Evolutionary conservation across 2,329 filamentous ascomycete species (phyloP).

Genomic region (Aureobasidium sp.): DNA sequence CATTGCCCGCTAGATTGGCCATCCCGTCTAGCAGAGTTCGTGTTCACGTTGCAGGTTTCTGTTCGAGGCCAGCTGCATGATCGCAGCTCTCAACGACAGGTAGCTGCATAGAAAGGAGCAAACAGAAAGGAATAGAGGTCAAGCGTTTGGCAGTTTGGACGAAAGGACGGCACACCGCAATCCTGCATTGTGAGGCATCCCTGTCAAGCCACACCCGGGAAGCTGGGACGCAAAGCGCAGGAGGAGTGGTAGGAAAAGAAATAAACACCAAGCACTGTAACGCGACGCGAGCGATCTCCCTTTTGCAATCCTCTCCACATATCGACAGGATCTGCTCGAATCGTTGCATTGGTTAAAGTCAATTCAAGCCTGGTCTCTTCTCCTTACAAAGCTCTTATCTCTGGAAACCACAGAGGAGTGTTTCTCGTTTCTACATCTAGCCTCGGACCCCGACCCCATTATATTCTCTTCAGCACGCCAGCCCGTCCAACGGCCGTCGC

Average conservation of each 20-base stretch:
- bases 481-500: not conserved
- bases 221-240: not conserved
- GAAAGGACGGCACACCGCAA: constrained; percentile 1
- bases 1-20: not conserved
- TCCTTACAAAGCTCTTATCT: constrained; percentile 8
- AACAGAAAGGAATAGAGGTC: not conserved
- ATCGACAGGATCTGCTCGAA: constrained; percentile 1
- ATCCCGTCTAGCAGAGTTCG: not conserved
- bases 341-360: constrained; percentile 5
- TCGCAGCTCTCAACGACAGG: not conserved
- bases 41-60: not conserved
- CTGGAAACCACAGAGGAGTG: not conserved
- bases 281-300: constrained; percentile 12
- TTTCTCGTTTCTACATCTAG: not conserved
- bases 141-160: not conserved
- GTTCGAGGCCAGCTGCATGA: not conserved
- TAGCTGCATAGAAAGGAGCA: not conserved
- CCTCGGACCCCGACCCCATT: not conserved
- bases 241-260: constrained; percentile 1
- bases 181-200: constrained; percentile 3
- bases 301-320: constrained; percentile 1
- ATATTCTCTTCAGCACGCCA: not conserved
- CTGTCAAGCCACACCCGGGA: constrained; percentile 2
- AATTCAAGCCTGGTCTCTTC: constrained; percentile 3
- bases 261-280: not conserved